Base-by-base conservation (phyloP, 768 basidiomycete species). In the Neoboletus magnificus region DNA sequence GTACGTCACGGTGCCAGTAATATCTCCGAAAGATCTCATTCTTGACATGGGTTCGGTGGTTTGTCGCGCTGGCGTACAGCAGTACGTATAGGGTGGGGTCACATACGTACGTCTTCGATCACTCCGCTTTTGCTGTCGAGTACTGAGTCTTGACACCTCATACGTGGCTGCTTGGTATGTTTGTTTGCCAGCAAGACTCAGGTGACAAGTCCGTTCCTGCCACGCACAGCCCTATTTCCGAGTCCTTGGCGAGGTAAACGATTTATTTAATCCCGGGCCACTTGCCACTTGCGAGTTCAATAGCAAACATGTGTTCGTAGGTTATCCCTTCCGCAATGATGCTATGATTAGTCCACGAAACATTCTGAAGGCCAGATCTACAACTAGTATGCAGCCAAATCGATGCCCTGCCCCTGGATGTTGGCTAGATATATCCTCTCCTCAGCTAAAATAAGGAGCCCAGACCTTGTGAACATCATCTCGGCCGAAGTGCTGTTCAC, bases 381-480 rank as follows among this genome's bases (percentile, higher is more conserved):
- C 20, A 25, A 29, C 44, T 59, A 67, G 23, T 50, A 27, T 20
- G 30, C 39, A 20, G 50, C 20, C 43, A 66, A 33, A 23, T 59
- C 30, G 15, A 50, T 56, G 5, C 64, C 76, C 52, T 65, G 61
- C 2, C 71, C 72, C 32, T 66, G 64, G 20, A 79, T 69, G 4
- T 30, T 45, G 27, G 44, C 44, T 20, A 45, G 44, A n/a, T 45
- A 45, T 45, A 45, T 45, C 12, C 52, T 63, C 29, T 74, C 74
- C 56, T 78, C 77, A 1, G 66, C 69, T 18, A 77, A 54, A 55
- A 79, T 72, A 22, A 77, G 69, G 9, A 79, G 64, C 1, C 72
- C 67, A 15, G 74, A 73, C 18, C 70, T 62, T 0, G 75, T 77
- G 59, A 79, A 78, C 1, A 73, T 68, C 63, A 78, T 63, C 65